Conservation (phyloP, 345 rosid genomes). For the Syzygium aromaticum region DNA sequence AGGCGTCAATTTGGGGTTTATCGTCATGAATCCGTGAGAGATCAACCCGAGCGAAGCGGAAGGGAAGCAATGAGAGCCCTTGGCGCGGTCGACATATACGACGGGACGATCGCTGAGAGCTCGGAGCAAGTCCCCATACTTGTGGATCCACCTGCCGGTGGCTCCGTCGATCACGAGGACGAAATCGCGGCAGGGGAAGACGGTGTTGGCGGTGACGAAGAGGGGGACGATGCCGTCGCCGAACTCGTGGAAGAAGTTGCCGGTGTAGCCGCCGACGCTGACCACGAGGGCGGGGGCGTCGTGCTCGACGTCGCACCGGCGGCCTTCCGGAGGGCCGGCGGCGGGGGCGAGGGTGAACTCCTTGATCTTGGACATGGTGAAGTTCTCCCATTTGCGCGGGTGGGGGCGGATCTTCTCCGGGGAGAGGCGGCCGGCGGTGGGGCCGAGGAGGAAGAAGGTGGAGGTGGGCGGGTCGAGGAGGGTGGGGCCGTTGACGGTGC, state of each 20-base stretch:
- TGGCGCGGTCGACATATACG: constrained; percentile 6
- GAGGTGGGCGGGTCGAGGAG: constrained; percentile 20
- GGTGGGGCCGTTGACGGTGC: constrained; percentile 19
- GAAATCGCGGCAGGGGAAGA: constrained; percentile 9
- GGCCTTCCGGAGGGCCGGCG: background rate
- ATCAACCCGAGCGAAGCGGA: constrained; percentile 20
- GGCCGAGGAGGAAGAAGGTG: constrained; percentile 9
- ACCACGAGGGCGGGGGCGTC: constrained; percentile 17
- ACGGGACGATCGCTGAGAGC: constrained; percentile 6
- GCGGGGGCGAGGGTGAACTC: constrained; percentile 15
- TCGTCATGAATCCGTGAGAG: constrained; percentile 17
- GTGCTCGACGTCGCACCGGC: constrained; percentile 16
- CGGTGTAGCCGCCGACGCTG: constrained; percentile 25
- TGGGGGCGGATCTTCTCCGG: constrained; percentile 24
- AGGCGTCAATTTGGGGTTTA: constrained; percentile 14
- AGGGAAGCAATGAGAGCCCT: constrained; percentile 22
- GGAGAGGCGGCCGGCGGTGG: background rate
- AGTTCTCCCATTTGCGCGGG: constrained; percentile 25
- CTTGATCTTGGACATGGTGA: constrained; percentile 19
- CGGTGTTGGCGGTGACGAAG: constrained; percentile 21
- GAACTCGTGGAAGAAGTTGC: constrained; percentile 34
- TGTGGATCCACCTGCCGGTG: constrained; percentile 11
- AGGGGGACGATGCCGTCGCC: constrained; percentile 23
- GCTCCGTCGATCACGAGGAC: constrained; percentile 7
- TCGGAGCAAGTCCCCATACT: constrained; percentile 11